Conservation (phyloP, 768 basidiomycete species). For the Mycena chlorophos region DNA sequence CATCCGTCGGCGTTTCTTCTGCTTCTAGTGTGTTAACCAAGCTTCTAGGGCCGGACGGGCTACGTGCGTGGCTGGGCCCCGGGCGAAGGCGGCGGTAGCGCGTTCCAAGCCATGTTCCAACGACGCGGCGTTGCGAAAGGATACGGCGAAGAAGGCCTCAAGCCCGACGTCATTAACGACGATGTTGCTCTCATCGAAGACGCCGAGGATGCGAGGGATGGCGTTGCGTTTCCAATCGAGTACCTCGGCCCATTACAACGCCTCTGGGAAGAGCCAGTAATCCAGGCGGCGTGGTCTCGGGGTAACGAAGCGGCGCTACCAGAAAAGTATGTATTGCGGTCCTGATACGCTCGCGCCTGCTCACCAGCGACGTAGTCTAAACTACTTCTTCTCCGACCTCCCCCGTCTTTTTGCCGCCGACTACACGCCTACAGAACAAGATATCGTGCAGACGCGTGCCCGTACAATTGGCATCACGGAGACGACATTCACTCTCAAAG, state of each 20-base stretch:
- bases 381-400: conserved; percentile 77
- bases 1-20: neutral
- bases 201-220: conserved; percentile 72
- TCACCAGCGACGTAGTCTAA: conserved; percentile 44
- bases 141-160: neutral
- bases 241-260: conserved; percentile 66
- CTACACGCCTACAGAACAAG: conserved; percentile 79
- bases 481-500: conserved; percentile 76
- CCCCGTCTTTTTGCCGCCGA: conserved; percentile 75
- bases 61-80: conserved; percentile 2
- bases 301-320: conserved; percentile 92
- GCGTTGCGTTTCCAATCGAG: conserved; percentile 71
- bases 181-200: conserved; percentile 65
- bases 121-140: neutral
- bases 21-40: neutral
- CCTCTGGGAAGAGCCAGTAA: conserved; percentile 77
- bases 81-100: neutral
- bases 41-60: neutral
- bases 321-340: conserved; percentile 66
- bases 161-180: conserved; percentile 25
- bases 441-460: conserved; percentile 83
- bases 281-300: conserved; percentile 73
- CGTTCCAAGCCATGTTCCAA: neutral
- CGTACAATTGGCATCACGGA: conserved; percentile 92
- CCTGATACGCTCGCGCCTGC: neutral